phyloP scores from a whole-genome alignment of 345 rosid species.

The Sonneratia caseolaris region DNA sequence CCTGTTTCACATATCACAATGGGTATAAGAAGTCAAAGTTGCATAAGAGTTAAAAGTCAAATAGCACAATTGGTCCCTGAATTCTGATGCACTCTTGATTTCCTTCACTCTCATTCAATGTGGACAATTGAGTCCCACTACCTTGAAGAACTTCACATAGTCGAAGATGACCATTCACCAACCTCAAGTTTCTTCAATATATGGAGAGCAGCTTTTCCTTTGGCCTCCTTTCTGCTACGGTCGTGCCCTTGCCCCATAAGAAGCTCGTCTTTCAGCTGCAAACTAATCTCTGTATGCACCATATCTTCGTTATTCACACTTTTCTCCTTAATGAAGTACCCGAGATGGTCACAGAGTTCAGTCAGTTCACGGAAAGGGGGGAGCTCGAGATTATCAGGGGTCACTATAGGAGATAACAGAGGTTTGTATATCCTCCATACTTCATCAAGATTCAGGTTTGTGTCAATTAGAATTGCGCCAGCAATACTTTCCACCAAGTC shows the following conservation, averaged over 20 bases:
- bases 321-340: conserved; percentile 46
- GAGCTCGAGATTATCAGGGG: conserved; percentile 70
- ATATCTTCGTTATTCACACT: conserved; percentile 36
- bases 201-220: conserved; percentile 68
- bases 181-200: conserved; percentile 82
- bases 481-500: conserved; percentile 84
- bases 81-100: background rate
- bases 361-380: conserved; percentile 64
- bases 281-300: conserved; percentile 45
- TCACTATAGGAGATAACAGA: conserved; percentile 66
- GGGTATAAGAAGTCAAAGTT: background rate
- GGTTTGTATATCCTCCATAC: conserved; percentile 77
- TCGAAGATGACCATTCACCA: conserved; percentile 12
- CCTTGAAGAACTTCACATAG: background rate
- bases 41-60: background rate
- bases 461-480: conserved; percentile 74
- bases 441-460: conserved; percentile 52
- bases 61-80: background rate
- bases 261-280: conserved; percentile 58
- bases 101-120: background rate
- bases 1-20: conserved; percentile 27
- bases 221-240: conserved; percentile 51
- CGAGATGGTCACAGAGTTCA: conserved; percentile 71
- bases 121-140: background rate
- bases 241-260: conserved; percentile 58